These are phyloP conservation scores for Rhododendron williamsianum DNA, from an alignment of 148 eudicot species.

Conservation along the genomic window DNA sequence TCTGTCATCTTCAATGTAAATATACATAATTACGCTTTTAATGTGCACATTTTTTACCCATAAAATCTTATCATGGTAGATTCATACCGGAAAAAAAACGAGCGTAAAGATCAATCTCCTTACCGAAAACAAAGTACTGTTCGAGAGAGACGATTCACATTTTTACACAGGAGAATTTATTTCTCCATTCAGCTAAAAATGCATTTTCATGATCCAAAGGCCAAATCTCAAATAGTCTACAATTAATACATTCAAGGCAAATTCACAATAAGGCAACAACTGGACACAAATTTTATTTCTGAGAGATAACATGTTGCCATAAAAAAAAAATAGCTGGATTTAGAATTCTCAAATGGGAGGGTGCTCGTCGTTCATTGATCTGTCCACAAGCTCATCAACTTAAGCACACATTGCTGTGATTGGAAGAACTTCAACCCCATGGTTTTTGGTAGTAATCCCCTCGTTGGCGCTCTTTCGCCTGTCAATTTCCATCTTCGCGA, in stretches of 20 bases:
- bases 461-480: neutral
- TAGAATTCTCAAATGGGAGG: neutral
- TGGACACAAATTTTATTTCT: neutral
- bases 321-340: neutral
- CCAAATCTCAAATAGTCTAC: neutral
- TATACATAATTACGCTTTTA: neutral
- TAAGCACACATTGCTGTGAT: conserved; percentile 17
- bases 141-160: neutral
- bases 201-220: neutral
- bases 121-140: neutral
- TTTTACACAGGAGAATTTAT: neutral
- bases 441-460: neutral
- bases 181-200: neutral
- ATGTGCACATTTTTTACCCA: neutral
- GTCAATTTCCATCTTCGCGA: neutral
- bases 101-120: neutral
- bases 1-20: neutral
- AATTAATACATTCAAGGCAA: neutral
- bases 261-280: neutral
- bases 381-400: neutral
- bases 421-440: conserved; percentile 11
- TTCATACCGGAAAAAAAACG: neutral
- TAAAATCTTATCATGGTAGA: too few relatives aligned
- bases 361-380: neutral
- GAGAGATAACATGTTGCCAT: neutral